Conservation (phyloP, 164 flowering plant species). For the Berberis vulgaris region DNA sequence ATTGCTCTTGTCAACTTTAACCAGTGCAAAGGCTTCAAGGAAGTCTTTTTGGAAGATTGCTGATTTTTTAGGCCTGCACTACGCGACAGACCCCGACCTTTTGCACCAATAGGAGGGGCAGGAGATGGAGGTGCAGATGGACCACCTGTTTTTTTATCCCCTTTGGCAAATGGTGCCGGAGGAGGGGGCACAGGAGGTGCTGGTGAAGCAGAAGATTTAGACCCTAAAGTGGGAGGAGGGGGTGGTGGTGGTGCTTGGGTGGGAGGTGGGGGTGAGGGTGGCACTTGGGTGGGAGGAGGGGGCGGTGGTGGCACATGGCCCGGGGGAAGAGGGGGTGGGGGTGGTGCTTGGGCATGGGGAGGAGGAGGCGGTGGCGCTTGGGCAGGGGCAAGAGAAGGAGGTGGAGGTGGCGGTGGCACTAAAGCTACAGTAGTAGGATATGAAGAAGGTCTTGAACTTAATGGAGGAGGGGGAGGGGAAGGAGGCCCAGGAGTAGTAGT, state of each 20-base stretch:
- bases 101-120: constrained; percentile 31
- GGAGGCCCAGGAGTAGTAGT: constrained; percentile 20
- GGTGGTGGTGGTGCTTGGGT: constrained; percentile 25
- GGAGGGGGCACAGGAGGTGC: constrained; percentile 49
- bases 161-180: constrained; percentile 34
- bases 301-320: constrained; percentile 13
- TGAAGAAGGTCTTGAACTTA: constrained; percentile 9
- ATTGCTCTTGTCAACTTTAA: constrained; percentile 77
- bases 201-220: constrained; percentile 13
- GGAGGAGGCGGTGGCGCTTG: too few relatives aligned
- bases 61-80: constrained; percentile 36
- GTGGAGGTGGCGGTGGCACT: too few relatives aligned
- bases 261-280: constrained; percentile 36
- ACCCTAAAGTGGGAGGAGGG: constrained; percentile 18
- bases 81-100: constrained; percentile 41
- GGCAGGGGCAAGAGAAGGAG: too few relatives aligned
- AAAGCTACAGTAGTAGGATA: background rate
- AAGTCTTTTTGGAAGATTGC: constrained; percentile 27
- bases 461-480: constrained; percentile 41
- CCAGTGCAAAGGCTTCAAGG: constrained; percentile 87
- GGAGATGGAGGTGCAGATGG: constrained; percentile 34
- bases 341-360: too few relatives aligned
- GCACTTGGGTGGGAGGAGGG: constrained; percentile 27
- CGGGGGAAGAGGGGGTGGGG: too few relatives aligned
- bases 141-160: constrained; percentile 21